phyloP scores from a whole-genome alignment of 352 stramenopile genomes.

The Pythium dissimile region DNA sequence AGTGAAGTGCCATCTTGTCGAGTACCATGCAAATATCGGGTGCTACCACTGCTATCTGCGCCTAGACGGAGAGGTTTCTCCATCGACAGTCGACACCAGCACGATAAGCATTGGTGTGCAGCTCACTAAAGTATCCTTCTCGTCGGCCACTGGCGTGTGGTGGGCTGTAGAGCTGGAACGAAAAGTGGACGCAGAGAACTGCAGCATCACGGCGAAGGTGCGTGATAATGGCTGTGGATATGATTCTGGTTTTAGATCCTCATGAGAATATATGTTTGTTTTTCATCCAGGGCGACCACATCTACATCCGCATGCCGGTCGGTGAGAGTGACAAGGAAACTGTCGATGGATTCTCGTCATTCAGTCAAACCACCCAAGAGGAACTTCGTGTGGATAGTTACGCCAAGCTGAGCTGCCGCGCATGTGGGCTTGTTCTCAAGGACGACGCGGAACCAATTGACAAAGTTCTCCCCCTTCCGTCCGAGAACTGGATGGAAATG shows the following conservation, averaged over 20 bases:
- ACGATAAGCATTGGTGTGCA: slow-evolving; percentile 31
- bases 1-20: slow-evolving; percentile 40
- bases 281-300: slow-evolving; percentile 37
- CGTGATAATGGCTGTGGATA: background rate
- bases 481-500: slow-evolving; percentile 86
- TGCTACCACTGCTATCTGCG: slow-evolving; percentile 77
- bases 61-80: slow-evolving; percentile 1
- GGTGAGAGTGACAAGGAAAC: slow-evolving; percentile 42
- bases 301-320: slow-evolving; percentile 64
- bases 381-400: slow-evolving; percentile 51
- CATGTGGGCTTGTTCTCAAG: slow-evolving; percentile 28
- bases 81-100: slow-evolving; percentile 21
- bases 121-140: slow-evolving; percentile 33
- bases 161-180: slow-evolving; percentile 59
- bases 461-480: slow-evolving; percentile 69
- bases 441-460: slow-evolving; percentile 27
- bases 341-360: slow-evolving; percentile 50
- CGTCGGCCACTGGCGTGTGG: slow-evolving; percentile 13
- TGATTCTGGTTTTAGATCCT: background rate
- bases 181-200: slow-evolving; percentile 42
- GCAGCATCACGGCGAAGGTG: slow-evolving; percentile 31
- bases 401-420: slow-evolving; percentile 35
- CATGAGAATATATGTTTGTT: background rate
- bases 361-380: slow-evolving; percentile 40
- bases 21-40: slow-evolving; percentile 81